Conservation (phyloP, 163 green algal species). For the Scenedesmus sp. region DNA sequence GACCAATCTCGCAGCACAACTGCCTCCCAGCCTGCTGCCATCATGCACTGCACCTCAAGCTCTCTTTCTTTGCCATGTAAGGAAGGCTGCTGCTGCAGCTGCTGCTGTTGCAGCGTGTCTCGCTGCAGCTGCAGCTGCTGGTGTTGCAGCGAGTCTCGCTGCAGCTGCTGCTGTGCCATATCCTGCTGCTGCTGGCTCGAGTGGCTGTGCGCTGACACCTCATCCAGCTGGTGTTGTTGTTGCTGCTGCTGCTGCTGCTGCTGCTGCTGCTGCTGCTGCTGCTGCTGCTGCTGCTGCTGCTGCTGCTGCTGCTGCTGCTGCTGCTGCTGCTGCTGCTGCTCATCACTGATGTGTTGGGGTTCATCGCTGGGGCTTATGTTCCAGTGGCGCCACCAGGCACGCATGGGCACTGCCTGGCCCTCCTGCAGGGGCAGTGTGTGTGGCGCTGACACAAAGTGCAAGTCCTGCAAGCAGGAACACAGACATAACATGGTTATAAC, state of each 20-base stretch:
- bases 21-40: slow-evolving; percentile 52
- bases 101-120: slow-evolving; percentile 9
- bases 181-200: background rate
- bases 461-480: slow-evolving; percentile 52
- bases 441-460: slow-evolving; percentile 61
- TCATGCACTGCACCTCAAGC: slow-evolving; percentile 19
- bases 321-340: slow-evolving; percentile 20
- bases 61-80: background rate
- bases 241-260: background rate
- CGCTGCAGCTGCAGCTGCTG: background rate
- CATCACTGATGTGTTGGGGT: background rate
- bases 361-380: slow-evolving; percentile 21
- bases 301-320: slow-evolving; percentile 19
- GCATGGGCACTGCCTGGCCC: slow-evolving; percentile 62
- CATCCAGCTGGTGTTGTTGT: background rate
- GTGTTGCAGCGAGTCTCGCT: background rate
- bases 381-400: slow-evolving; percentile 66
- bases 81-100: background rate
- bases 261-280: slow-evolving; percentile 10
- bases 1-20: slow-evolving; percentile 58
- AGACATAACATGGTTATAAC: background rate
- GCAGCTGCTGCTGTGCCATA: background rate
- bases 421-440: slow-evolving; percentile 61
- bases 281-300: slow-evolving; percentile 7
- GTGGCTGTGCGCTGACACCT: background rate